phyloP scores from a whole-genome alignment of 2,329 filamentous ascomycete genomes.

The Aspergillus arachidicola region DNA sequence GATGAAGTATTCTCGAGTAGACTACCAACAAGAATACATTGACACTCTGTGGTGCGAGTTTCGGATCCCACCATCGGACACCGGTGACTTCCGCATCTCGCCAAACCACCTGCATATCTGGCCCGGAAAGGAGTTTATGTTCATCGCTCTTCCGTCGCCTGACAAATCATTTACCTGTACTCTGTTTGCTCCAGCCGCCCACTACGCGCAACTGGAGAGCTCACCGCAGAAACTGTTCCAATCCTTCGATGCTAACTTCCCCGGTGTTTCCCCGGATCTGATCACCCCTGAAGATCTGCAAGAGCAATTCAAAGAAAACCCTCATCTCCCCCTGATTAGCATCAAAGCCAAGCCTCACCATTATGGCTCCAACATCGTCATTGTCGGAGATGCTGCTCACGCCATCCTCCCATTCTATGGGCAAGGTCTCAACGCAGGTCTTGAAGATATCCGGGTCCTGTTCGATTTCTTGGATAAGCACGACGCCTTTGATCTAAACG shows the following conservation, averaged over 20 bases:
- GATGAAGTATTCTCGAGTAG: constrained; percentile 92
- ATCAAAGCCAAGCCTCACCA: constrained; percentile 93
- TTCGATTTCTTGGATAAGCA: constrained; percentile 80
- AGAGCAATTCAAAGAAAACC: constrained; percentile 76
- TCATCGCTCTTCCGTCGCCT: constrained; percentile 89
- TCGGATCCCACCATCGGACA: constrained; percentile 63
- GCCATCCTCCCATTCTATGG: constrained; percentile 99
- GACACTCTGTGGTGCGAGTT: constrained; percentile 98
- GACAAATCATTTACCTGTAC: constrained; percentile 96
- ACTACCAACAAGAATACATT: constrained; percentile 93
- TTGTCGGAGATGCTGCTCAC: constrained; percentile 91
- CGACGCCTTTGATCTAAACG: constrained; percentile 41
- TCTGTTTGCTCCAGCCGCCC: constrained; percentile 75
- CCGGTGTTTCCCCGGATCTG: constrained; percentile 71
- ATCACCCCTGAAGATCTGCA: constrained; percentile 66
- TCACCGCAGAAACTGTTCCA: constrained; percentile 70
- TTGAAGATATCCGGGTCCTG: constrained; percentile 89
- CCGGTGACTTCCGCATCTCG: constrained; percentile 72
- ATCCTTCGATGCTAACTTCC: constrained; percentile 85
- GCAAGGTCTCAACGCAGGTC: constrained; percentile 94
- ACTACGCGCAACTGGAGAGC: constrained; percentile 70
- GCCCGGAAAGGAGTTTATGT: constrained; percentile 94
- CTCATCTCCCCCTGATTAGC: constrained; percentile 88
- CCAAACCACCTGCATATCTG: constrained; percentile 96
- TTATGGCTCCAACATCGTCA: constrained; percentile 73